Base-by-base conservation (phyloP, 2,329 filamentous ascomycete species). In the Penicillium verrucosum region DNA sequence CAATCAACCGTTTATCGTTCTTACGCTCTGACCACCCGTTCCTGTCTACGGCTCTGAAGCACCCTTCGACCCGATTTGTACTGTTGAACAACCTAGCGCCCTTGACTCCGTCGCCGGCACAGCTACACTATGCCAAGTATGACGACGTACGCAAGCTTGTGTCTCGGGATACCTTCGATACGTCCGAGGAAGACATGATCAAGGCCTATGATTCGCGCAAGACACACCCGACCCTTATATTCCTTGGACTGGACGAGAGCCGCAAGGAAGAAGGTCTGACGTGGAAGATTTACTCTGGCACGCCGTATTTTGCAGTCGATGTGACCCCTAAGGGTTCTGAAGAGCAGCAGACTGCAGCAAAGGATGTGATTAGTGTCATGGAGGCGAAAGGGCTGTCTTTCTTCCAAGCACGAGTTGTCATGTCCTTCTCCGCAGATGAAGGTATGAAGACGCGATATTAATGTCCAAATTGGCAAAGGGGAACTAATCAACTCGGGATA, bases 241-340 rank as follows among this genome's bases (percentile, higher is more conserved):
- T 97, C 70, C 78, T 97, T 29, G 93, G 93, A 0, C 75, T 97
- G 46, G 86, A 96, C 64, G 91, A 96, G 71, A 75, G 73, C 46
- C 73, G 73, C 27, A 78, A 78, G 47, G 73, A 80, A 36, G 68
- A 65, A 44, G 69, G 65, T 18, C 60, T 79, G 51, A 57, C 68
- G 4, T 75, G 71, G 67, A 85, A 85, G 46, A 80, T 80, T 51
- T 95, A 96, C 71, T 83, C 80, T 34, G 94, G 93, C 3, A 81
- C 82, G 47, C 92, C 94, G 1, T 95, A 87, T 76, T 99, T 97
- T 70, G 93, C 92, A 1, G 74, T 99, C 12, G 94, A 97, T 71
- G 83, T 96, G 21, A 95, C 92, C 3, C 88, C 91, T 0, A 85
- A 82, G 60, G 87, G 83, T 1, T 79, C 79, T 4, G 77, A 86